Percentiles rank a stretch among this genome's conserved stretches.
Evolutionary conservation across 306 rosid species (phyloP).

Genomic region (Senna tora): DNA sequence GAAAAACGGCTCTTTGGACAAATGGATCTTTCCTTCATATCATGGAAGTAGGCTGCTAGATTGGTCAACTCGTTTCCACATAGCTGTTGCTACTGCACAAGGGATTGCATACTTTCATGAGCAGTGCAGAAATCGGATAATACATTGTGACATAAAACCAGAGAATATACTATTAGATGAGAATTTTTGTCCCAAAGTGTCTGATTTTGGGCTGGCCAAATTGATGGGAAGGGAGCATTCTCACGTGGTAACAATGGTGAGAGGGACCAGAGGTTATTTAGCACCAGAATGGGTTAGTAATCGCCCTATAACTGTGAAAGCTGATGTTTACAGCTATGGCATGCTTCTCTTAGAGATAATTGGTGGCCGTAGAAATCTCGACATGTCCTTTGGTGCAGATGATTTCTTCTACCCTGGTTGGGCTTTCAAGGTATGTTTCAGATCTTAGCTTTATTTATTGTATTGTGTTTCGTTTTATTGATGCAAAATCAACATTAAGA

Average conservation of each 20-base stretch:
- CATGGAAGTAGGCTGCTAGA: conserved; percentile 54
- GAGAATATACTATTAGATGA: conserved; percentile 87
- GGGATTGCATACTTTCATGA: conserved; percentile 96
- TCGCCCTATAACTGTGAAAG: conserved; percentile 93
- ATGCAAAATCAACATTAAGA: neutral
- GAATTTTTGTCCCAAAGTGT: conserved; percentile 85
- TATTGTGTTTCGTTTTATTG: neutral
- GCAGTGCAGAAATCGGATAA: conserved; percentile 83
- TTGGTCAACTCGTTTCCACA: conserved; percentile 73
- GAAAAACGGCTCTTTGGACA: conserved; percentile 94
- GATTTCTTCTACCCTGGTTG: conserved; percentile 94
- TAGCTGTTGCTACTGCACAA: conserved; percentile 81
- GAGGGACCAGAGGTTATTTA: conserved; percentile 97
- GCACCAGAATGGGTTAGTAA: conserved; percentile 98
- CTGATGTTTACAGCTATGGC: conserved; percentile 93
- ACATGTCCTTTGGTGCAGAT: conserved; percentile 80
- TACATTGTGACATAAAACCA: conserved; percentile 95
- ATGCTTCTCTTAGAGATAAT: conserved; percentile 91
- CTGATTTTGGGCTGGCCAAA: conserved; percentile 95
- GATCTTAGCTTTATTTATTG: neutral
- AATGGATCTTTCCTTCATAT: conserved; percentile 78
- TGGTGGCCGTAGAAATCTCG: conserved; percentile 97
- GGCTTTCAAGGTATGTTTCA: conserved; percentile 79
- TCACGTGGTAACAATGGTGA: conserved; percentile 89
- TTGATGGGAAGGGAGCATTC: conserved; percentile 96